Percentiles rank a stretch among this genome's conserved stretches.
These are phyloP conservation scores for Begonia masoniana DNA, from an alignment of 306 rosid genomes.

Conservation along the genomic window DNA sequence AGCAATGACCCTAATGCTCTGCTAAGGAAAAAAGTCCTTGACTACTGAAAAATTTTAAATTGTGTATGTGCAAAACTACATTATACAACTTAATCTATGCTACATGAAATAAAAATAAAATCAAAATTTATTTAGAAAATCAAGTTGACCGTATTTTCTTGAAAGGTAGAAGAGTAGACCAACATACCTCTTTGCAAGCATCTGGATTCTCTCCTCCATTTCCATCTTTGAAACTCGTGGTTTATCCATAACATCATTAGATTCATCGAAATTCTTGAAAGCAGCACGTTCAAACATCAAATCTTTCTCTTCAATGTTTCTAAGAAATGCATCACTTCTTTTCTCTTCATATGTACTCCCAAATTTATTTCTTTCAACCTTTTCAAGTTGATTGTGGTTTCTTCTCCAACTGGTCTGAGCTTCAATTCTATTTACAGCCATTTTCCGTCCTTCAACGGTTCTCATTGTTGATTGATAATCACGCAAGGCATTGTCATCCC, in stretches of 20 bases:
- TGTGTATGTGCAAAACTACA: too few species aligned
- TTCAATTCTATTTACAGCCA: conserved; percentile 10
- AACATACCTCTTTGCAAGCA: conserved; percentile 58
- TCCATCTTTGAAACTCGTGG: conserved; percentile 52
- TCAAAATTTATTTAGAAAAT: background rate
- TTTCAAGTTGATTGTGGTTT: conserved; percentile 18
- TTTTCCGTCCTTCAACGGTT: conserved; percentile 13
- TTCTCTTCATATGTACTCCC: conserved; percentile 14
- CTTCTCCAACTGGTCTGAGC: conserved; percentile 12
- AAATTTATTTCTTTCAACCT: conserved; percentile 12
- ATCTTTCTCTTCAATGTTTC: conserved; percentile 20
- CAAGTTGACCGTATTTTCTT: background rate
- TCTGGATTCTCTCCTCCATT: conserved; percentile 79
- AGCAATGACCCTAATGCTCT: too few species aligned
- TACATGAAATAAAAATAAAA: too few species aligned
- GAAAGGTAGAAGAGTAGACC: conserved; percentile 13
- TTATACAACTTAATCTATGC: too few species aligned
- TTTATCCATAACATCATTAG: conserved; percentile 23
- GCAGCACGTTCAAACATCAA: conserved; percentile 67
- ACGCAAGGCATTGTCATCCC: conserved; percentile 12
- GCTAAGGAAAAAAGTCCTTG: too few species aligned
- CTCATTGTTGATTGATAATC: conserved; percentile 16
- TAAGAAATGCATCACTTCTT: conserved; percentile 15
- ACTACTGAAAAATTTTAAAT: too few species aligned
- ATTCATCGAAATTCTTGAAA: conserved; percentile 49